phyloP scores from a whole-genome alignment of 257 asterid genomes.

The Schizonepeta tenuifolia region DNA sequence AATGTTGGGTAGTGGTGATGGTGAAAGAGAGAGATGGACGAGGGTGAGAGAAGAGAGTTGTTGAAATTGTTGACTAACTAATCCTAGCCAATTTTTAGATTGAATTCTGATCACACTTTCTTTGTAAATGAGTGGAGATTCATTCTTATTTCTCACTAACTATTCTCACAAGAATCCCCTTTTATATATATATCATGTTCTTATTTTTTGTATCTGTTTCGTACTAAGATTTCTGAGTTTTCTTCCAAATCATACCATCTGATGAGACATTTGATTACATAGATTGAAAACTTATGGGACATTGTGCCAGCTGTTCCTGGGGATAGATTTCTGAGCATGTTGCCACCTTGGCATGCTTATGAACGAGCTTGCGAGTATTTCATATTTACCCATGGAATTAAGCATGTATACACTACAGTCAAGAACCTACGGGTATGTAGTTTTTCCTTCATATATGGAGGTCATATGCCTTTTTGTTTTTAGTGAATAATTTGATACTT shows the following conservation, averaged over 20 bases:
- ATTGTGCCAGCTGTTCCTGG: slow-evolving; percentile 85
- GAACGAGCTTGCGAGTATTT: slow-evolving; percentile 90
- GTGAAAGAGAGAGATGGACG: too few relatives aligned
- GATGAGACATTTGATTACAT: slow-evolving; percentile 34
- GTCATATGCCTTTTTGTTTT: slow-evolving; percentile 10
- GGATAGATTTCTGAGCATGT: slow-evolving; percentile 89
- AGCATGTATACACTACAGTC: slow-evolving; percentile 80
- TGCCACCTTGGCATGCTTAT: slow-evolving; percentile 98
- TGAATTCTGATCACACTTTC: too few relatives aligned
- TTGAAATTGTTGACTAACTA: too few relatives aligned
- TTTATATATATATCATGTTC: too few relatives aligned
- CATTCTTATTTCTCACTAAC: too few relatives aligned
- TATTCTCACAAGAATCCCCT: too few relatives aligned
- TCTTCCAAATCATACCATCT: slow-evolving; percentile 19
- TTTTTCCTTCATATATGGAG: slow-evolving; percentile 25
- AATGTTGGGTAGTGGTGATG: too few relatives aligned
- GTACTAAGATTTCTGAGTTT: slow-evolving; percentile 13
- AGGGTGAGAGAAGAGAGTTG: too few relatives aligned
- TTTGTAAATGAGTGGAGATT: too few relatives aligned
- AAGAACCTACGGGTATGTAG: slow-evolving; percentile 66
- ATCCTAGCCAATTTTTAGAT: too few relatives aligned
- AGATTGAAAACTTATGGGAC: slow-evolving; percentile 75
- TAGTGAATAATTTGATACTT: slow-evolving; percentile 20
- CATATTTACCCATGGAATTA: slow-evolving; percentile 69
- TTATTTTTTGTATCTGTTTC: background rate